Conservation (phyloP, 306 rosid species). For the Arachis hypogaea region DNA sequence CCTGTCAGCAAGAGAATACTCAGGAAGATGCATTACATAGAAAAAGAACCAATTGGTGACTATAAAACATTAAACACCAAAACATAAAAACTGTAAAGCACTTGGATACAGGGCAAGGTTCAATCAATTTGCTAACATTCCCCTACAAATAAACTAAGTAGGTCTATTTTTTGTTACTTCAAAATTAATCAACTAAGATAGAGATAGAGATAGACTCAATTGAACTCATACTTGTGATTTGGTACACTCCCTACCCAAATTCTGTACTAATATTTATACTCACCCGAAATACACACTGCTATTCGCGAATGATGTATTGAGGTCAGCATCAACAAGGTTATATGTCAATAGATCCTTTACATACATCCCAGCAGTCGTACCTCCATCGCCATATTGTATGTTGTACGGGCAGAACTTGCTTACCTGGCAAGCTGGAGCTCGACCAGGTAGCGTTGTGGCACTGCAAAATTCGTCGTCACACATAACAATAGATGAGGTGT, state of each 20-base stretch:
- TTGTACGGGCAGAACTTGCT: constrained; percentile 60
- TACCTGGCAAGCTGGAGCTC: constrained; percentile 59
- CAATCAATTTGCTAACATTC: not conserved
- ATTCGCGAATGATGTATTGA: constrained; percentile 43
- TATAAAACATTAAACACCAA: not conserved
- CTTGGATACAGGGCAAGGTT: not conserved
- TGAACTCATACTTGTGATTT: no score
- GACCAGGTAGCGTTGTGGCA: constrained; percentile 50
- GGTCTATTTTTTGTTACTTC: no score
- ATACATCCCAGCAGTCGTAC: constrained; percentile 71
- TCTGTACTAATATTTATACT: constrained; percentile 38
- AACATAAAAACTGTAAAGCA: constrained; percentile 29
- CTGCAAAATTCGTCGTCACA: constrained; percentile 76
- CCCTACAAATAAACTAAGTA: not conserved
- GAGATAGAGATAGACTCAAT: no score
- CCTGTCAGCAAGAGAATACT: constrained; percentile 50
- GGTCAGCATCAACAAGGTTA: constrained; percentile 55
- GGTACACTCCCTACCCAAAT: no score
- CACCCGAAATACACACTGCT: constrained; percentile 77
- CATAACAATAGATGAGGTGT: constrained; percentile 54
- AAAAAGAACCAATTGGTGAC: constrained; percentile 6
- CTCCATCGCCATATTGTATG: constrained; percentile 87
- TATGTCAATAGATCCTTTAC: constrained; percentile 70
- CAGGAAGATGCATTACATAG: constrained; percentile 7
- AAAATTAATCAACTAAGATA: no score